Evolutionary conservation across 441 rosid species (phyloP).

Genomic region (Populus hybrid): DNA sequence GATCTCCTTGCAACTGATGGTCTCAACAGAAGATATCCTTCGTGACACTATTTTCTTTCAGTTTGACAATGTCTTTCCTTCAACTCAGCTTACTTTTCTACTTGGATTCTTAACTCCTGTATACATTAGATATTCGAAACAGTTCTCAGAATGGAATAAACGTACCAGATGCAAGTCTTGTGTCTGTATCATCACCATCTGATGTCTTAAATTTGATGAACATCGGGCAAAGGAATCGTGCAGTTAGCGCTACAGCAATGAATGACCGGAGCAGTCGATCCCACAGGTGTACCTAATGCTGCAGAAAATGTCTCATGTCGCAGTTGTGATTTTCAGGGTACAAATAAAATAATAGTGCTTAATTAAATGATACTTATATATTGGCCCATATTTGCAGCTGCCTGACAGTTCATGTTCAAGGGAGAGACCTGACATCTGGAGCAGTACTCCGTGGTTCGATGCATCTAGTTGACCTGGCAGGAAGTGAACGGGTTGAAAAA

Average conservation of each 20-base stretch:
- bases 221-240: constrained; percentile 74
- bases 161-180: constrained; percentile 73
- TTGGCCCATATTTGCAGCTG: constrained; percentile 46
- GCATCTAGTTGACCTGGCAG: too few species aligned
- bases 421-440: constrained; percentile 73
- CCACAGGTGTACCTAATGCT: constrained; percentile 49
- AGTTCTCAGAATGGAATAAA: constrained; percentile 79
- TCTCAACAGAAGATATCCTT: constrained; percentile 91
- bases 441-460: constrained; percentile 58
- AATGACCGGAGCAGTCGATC: constrained; percentile 94
- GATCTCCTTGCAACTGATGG: constrained; percentile 88
- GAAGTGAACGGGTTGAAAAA: too few species aligned
- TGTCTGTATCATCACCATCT: constrained; percentile 63
- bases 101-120: constrained; percentile 43
- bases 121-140: constrained; percentile 78
- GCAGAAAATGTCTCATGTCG: background rate
- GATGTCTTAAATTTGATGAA: constrained; percentile 79
- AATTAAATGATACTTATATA: constrained; percentile 9
- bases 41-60: constrained; percentile 1
- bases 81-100: background rate
- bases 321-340: background rate
- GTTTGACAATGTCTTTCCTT: background rate
- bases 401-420: constrained; percentile 85
- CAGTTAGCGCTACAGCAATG: constrained; percentile 78
- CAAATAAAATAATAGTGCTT: background rate